Evolutionary conservation across 148 eudicot species (phyloP).

Genomic region (Vaccinium myrtillus): DNA sequence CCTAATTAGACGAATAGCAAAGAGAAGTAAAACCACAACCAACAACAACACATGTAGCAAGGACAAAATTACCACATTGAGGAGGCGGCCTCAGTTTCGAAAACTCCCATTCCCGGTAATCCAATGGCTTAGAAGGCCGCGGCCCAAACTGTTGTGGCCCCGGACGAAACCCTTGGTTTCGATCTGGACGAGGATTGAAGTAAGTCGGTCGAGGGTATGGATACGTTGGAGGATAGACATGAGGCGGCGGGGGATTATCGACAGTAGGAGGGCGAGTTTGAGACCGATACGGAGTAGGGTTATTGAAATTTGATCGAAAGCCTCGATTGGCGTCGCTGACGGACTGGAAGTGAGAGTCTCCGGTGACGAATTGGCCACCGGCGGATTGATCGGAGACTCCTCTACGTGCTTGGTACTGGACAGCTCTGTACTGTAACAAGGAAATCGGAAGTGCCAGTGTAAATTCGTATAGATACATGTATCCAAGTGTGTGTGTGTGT

Average conservation of each 20-base stretch:
- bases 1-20: not conserved
- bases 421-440: constrained; percentile 47
- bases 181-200: constrained; percentile 10
- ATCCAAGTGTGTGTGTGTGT: not conserved
- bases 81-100: constrained; percentile 47
- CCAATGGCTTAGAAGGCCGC: constrained; percentile 34
- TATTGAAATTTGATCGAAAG: constrained; percentile 20
- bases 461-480: not conserved
- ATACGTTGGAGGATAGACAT: not conserved
- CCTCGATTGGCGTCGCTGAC: constrained; percentile 37
- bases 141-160: constrained; percentile 21
- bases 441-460: not conserved
- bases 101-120: constrained; percentile 62
- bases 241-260: constrained; percentile 17
- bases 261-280: constrained; percentile 13
- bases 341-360: constrained; percentile 43
- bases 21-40: not conserved
- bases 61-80: constrained; percentile 29
- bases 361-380: constrained; percentile 32
- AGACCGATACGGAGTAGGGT: not conserved
- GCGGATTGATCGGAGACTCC: constrained; percentile 37
- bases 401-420: constrained; percentile 33
- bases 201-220: not conserved
- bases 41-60: not conserved
- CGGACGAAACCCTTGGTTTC: constrained; percentile 15